Percentiles rank a stretch among this genome's conserved stretches.
Evolutionary conservation across 164 flowering plant species (phyloP).

Genomic region (Tetracentron sinense): DNA sequence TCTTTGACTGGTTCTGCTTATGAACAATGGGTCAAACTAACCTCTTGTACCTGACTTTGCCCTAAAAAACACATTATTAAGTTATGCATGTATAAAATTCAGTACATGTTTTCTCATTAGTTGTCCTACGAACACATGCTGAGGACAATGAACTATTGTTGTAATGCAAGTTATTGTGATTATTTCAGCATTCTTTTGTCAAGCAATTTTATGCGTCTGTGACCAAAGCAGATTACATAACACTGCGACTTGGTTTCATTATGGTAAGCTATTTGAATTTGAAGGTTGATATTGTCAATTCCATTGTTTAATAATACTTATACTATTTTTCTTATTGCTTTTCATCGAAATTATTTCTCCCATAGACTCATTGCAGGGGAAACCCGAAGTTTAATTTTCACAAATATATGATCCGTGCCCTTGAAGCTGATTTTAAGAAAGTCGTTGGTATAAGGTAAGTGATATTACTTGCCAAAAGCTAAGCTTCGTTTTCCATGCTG

Average conservation of each 20-base stretch:
- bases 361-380: slow-evolving; percentile 57
- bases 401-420: slow-evolving; percentile 63
- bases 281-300: background rate
- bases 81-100: background rate
- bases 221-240: slow-evolving; percentile 53
- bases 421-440: slow-evolving; percentile 64
- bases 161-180: background rate
- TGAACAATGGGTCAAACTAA: no score
- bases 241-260: slow-evolving; percentile 40
- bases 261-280: slow-evolving; percentile 15
- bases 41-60: background rate
- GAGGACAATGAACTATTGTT: no score
- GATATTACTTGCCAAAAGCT: no score
- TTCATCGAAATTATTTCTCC: background rate
- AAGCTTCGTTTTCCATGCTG: background rate
- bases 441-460: slow-evolving; percentile 76
- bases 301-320: background rate
- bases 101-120: no score
- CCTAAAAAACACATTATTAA: background rate
- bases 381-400: slow-evolving; percentile 62
- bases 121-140: no score
- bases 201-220: slow-evolving; percentile 66
- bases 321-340: background rate
- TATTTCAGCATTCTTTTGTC: slow-evolving; percentile 42
- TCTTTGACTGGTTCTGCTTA: no score